Conservation (phyloP, 2,329 filamentous ascomycete species). For the Cordyceps pruinosa region DNA sequence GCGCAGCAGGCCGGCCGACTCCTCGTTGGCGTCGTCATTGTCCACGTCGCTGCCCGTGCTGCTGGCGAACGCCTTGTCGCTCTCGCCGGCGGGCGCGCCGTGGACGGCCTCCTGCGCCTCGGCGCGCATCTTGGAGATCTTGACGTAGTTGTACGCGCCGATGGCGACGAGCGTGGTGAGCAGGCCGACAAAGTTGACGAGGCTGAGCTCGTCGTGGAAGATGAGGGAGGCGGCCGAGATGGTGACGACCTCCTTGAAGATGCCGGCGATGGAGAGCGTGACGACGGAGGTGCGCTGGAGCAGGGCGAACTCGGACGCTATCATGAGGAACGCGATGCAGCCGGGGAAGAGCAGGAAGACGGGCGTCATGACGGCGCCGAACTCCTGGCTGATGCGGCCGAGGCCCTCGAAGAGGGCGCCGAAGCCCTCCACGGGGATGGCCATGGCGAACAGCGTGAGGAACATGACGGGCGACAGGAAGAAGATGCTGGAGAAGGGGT, state of each 20-base stretch:
- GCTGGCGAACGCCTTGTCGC: slow-evolving; percentile 27
- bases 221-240: slow-evolving; percentile 82
- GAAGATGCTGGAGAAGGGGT: slow-evolving; percentile 95
- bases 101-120: slow-evolving; percentile 57
- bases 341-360: slow-evolving; percentile 83
- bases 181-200: slow-evolving; percentile 80
- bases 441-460: slow-evolving; percentile 67
- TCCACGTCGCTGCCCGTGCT: slow-evolving; percentile 35
- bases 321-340: slow-evolving; percentile 91
- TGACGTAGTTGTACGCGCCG: slow-evolving; percentile 86
- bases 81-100: slow-evolving; percentile 28
- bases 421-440: slow-evolving; percentile 80
- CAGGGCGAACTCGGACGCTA: slow-evolving; percentile 88
- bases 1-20: slow-evolving; percentile 39
- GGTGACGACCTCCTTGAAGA: slow-evolving; percentile 98
- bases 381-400: slow-evolving; percentile 53
- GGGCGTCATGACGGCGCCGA: slow-evolving; percentile 60
- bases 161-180: slow-evolving; percentile 87
- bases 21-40: slow-evolving; percentile 36
- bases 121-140: slow-evolving; percentile 79
- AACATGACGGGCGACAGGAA: slow-evolving; percentile 99
- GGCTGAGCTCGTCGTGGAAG: slow-evolving; percentile 81
- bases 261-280: slow-evolving; percentile 90
- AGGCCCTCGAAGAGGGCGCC: slow-evolving; percentile 60
- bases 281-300: slow-evolving; percentile 93